phyloP scores from a whole-genome alignment of 148 eudicot species.

The Rhododendron mucronatum region DNA sequence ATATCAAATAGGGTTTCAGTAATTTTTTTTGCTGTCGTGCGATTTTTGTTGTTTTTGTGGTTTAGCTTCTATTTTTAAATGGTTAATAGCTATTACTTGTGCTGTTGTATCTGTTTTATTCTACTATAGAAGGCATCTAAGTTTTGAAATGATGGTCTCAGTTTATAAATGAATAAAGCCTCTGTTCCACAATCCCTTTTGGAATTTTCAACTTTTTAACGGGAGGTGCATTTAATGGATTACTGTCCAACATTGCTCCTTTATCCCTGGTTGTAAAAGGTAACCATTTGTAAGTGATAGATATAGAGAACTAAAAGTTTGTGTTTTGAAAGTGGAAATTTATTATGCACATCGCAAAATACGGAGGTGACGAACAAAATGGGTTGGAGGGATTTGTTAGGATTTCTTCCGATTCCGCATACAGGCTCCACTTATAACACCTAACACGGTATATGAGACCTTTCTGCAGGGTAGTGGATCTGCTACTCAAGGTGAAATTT shows the following conservation, averaged over 20 bases:
- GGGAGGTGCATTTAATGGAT: not conserved
- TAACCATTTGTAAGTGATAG: not conserved
- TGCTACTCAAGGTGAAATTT: conserved; percentile 93
- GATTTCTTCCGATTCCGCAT: not conserved
- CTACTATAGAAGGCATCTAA: not conserved
- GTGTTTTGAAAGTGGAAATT: not conserved
- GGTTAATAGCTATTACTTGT: not conserved
- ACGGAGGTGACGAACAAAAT: not conserved
- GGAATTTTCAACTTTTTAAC: not conserved
- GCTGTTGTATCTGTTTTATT: not conserved
- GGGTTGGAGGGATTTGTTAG: not conserved
- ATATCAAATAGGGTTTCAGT: not conserved
- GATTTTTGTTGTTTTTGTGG: not conserved
- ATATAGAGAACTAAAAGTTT: not conserved
- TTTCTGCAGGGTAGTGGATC: conserved; percentile 73
- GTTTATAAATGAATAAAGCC: not conserved
- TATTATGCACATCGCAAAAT: not conserved
- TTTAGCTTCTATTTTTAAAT: not conserved
- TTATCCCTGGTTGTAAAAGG: not conserved
- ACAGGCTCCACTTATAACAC: not conserved
- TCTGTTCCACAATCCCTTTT: not conserved
- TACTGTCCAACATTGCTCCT: not conserved
- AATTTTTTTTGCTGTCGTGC: not conserved
- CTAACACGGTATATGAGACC: conserved; percentile 7
- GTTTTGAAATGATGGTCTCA: not conserved